Evolutionary conservation across 179 eudicot species (phyloP).

Genomic region (Beta corolliflora): DNA sequence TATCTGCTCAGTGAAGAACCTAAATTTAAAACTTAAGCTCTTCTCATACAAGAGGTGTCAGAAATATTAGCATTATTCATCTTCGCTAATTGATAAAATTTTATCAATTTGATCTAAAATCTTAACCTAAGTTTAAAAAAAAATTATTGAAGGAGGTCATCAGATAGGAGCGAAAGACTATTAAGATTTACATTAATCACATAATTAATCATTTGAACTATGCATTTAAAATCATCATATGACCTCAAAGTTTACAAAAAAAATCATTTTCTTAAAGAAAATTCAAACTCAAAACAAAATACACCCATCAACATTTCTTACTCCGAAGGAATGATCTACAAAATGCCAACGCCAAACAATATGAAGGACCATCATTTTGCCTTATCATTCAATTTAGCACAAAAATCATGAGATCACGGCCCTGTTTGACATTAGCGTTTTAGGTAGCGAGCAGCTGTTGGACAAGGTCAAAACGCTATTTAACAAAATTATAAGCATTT

Average conservation of each 20-base stretch:
- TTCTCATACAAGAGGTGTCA: constrained; percentile 60
- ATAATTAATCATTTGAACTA: constrained; percentile 58
- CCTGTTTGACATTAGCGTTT: too few relatives aligned
- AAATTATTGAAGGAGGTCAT: constrained; percentile 1
- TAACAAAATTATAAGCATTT: too few relatives aligned
- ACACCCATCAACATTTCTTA: too few relatives aligned
- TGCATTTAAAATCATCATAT: constrained; percentile 54
- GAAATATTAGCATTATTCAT: constrained; percentile 34
- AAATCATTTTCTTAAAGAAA: too few relatives aligned
- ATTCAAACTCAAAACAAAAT: too few relatives aligned
- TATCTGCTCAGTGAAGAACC: constrained; percentile 40
- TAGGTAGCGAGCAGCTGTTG: too few relatives aligned
- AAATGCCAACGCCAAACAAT: too few relatives aligned
- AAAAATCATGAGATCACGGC: too few relatives aligned
- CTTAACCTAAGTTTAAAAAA: not conserved
- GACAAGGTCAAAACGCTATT: too few relatives aligned
- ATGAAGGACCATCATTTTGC: too few relatives aligned
- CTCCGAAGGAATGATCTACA: too few relatives aligned
- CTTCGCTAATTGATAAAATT: constrained; percentile 8
- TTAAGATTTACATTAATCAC: constrained; percentile 45
- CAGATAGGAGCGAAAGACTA: constrained; percentile 96
- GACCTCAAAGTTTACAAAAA: constrained; percentile 19
- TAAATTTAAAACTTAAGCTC: constrained; percentile 8
- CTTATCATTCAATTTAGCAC: too few relatives aligned
- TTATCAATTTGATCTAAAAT: not conserved